Base-by-base conservation (phyloP, 2,329 filamentous ascomycete species). In the Furcasterigmium sp. region DNA sequence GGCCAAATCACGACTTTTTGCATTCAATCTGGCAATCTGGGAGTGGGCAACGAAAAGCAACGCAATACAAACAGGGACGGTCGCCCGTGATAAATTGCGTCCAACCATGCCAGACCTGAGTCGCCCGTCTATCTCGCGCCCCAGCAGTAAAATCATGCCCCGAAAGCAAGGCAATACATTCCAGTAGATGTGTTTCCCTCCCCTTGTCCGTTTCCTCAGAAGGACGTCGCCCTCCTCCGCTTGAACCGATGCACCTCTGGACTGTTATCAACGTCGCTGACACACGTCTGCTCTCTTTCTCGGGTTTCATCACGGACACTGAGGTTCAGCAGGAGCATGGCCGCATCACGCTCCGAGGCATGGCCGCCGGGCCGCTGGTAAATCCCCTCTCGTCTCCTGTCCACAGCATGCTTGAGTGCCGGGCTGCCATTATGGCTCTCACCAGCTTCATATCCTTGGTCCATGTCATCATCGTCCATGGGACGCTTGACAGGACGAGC, bases 271-370 rank as follows among this genome's bases (percentile, higher is more conserved):
- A 53, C 46, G 21, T 58, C 53, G 15, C 40, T 32, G 19, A 41
- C 18, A 19, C 26, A 32, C 13, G 37, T 42, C n/a, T 39, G 38
- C 23, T 41, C 48, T 42, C 47, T 46, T 37, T 29, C 25, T 26
- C 25, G 9, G 15, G 10, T 8, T 30, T 49, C 43, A 47, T 69
- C 67, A 40, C 60, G 55, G 17, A 72, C 61, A 45, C 68, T 69
- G 20, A 75, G 61, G 41, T 70, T 69, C 69, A 75, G 66, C 29
- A 75, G 54, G 6, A 73, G 53, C 46, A 70, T 57, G 15, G 72
- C 72, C 1, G 70, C 72, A 36, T 69, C 71, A 52, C 67, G 70
- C 40, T 73, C 67, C 11, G 57, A 57, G 0, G 62, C 63, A 8
- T 48, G 54, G 19, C 42, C 44, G 14, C 47, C 43, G n/a, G 39